Conservation (phyloP, 495 filamentous ascomycete species). For the Hyaloscypha variabilis region DNA sequence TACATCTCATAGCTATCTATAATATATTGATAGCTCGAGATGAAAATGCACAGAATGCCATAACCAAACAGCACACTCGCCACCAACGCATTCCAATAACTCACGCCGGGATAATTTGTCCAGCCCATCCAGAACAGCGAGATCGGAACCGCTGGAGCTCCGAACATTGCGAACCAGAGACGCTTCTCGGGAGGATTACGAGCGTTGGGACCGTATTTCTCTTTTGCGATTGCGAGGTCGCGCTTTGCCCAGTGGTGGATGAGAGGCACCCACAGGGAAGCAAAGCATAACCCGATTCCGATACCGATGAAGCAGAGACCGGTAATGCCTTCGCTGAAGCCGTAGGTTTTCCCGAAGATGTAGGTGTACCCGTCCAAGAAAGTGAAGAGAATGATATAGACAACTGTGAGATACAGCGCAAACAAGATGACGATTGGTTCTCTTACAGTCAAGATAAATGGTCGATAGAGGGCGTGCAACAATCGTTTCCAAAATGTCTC, state of each 20-base stretch:
- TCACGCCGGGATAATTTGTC: constrained; percentile 52
- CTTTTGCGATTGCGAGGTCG: constrained; percentile 39
- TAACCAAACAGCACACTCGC: constrained; percentile 55
- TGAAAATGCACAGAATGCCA: constrained; percentile 65
- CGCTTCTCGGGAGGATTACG: constrained; percentile 54
- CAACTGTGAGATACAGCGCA: constrained; percentile 60
- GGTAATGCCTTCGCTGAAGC: constrained; percentile 53
- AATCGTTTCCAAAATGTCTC: constrained; percentile 65
- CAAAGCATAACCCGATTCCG: constrained; percentile 53
- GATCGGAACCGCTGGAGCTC: constrained; percentile 56
- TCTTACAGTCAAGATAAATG: constrained; percentile 65
- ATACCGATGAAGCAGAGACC: constrained; percentile 63
- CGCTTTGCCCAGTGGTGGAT: constrained; percentile 57
- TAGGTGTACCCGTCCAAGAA: constrained; percentile 68
- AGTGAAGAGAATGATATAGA: constrained; percentile 70
- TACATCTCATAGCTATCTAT: constrained; percentile 69
- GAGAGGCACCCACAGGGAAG: constrained; percentile 49
- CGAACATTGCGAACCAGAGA: constrained; percentile 61
- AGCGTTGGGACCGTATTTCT: constrained; percentile 31
- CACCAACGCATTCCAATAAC: constrained; percentile 54
- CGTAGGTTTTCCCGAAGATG: constrained; percentile 63
- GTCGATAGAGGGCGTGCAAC: constrained; percentile 62
- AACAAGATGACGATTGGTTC: constrained; percentile 76
- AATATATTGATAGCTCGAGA: constrained; percentile 64
- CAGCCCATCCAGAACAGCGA: constrained; percentile 65